phyloP scores from a whole-genome alignment of 2,329 filamentous ascomycete genomes.

The Alternaria sp. region DNA sequence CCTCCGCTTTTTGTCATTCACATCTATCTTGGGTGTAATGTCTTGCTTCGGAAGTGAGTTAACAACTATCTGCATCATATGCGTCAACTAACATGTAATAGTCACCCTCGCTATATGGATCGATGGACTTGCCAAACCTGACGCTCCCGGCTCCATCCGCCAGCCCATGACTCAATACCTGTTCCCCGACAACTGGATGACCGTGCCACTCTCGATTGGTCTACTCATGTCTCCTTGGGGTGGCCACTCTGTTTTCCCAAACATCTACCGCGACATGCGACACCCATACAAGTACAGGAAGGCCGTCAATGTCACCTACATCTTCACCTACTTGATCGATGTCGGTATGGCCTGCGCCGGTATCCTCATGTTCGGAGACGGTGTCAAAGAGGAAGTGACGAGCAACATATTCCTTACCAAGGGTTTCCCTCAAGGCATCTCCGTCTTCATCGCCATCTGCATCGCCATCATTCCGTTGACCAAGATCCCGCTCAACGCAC shows the following conservation, averaged over 20 bases:
- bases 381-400: constrained; percentile 86
- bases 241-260: constrained; percentile 79
- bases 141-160: constrained; percentile 80
- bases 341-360: constrained; percentile 81
- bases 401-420: constrained; percentile 80
- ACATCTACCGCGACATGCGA: constrained; percentile 78
- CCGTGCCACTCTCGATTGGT: constrained; percentile 85
- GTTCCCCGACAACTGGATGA: constrained; percentile 85
- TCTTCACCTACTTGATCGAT: constrained; percentile 85
- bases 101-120: constrained; percentile 83
- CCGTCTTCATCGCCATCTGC: constrained; percentile 81
- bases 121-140: constrained; percentile 84
- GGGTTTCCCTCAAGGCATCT: constrained; percentile 76
- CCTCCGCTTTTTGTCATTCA: constrained; percentile 82
- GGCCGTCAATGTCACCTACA: constrained; percentile 80
- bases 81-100: constrained; percentile 49
- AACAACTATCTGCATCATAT: not conserved
- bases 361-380: constrained; percentile 92
- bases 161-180: constrained; percentile 80
- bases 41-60: constrained; percentile 84
- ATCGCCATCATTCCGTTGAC: constrained; percentile 93
- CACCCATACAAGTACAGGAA: constrained; percentile 81
- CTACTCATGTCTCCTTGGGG: constrained; percentile 85
- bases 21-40: constrained; percentile 90
- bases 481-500: constrained; percentile 89